Base-by-base conservation (phyloP, 192 early-diverging fungal genomes). In the Rhizoclosmatium globosum region DNA sequence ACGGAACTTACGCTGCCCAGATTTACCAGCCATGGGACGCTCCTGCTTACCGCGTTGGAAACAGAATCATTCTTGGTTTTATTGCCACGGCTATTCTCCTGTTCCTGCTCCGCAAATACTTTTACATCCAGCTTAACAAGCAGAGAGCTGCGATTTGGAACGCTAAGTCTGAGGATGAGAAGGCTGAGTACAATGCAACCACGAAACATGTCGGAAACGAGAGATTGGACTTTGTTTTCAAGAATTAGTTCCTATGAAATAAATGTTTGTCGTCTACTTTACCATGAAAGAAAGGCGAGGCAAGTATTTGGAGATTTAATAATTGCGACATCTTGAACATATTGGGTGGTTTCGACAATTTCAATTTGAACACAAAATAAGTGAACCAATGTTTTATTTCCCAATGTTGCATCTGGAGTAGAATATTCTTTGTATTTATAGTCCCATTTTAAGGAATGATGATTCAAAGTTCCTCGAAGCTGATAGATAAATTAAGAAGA, bases 181-280 rank as follows among this genome's bases (percentile, higher is more conserved):
- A 86, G 79, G 84, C 76, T 11, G 48, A 83, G 45, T 91, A 91
- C 60, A 45, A 82, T 39, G 74, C 80, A 11, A 91, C 82, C 31
- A 91, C 89, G 2, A 87, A 65, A 4, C 79, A 91, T 50, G 21
- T 76, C 39, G 89, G 89, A 1, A 87, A 82, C 59, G 77, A 86
- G 56, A 81, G 89, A 23, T 74, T 91, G 13, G 89, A 91, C 70
- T 90, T 85, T 48, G n/a, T 23, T 48, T 78, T 78, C 50, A 59
- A 58, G 56, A 3, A 15, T 15, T 58, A 58, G 56, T 58, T 0
- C 31, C 31, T 31, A 31, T 31, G 31, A 31, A 31, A 31, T 31
- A 31, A 31, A 31, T n/a, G n/a, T n/a, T n/a, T n/a, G n/a, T n/a
- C n/a, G n/a, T n/a, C n/a, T n/a, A n/a, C n/a, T n/a, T n/a, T n/a